A percentile compares a stretch with the other conserved stretches of the same genome.
Evolutionary conservation across 306 rosid species (phyloP).

Genomic region (Cyclanthera cordifolia): DNA sequence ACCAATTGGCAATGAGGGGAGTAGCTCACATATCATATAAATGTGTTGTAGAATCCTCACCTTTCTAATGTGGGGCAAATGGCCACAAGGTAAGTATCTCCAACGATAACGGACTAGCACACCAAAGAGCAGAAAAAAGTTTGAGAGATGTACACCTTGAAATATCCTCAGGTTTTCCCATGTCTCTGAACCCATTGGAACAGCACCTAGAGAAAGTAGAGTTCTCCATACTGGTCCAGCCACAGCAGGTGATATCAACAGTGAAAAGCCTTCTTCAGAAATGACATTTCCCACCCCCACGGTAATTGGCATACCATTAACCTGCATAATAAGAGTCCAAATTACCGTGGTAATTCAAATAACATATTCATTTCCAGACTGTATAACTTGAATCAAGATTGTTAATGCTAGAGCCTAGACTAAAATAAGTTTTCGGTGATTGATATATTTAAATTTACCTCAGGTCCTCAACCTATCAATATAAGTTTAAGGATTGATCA

Average conservation of each 20-base stretch:
- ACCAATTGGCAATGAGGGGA: too few relatives aligned
- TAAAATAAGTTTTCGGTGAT: neutral
- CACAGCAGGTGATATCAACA: slow-evolving; percentile 72
- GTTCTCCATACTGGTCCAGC: slow-evolving; percentile 77
- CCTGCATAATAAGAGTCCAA: slow-evolving; percentile 34
- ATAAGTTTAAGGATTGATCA: too few relatives aligned
- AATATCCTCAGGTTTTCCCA: slow-evolving; percentile 78
- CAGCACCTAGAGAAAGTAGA: slow-evolving; percentile 60
- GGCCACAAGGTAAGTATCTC: too few relatives aligned
- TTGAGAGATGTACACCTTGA: slow-evolving; percentile 34
- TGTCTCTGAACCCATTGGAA: slow-evolving; percentile 69
- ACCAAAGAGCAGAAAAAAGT: neutral
- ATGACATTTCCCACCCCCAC: slow-evolving; percentile 79
- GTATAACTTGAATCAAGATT: neutral
- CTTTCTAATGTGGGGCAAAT: too few relatives aligned
- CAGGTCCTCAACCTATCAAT: too few relatives aligned
- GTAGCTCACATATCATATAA: too few relatives aligned
- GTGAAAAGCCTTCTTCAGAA: slow-evolving; percentile 72
- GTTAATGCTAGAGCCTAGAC: neutral
- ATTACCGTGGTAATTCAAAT: neutral
- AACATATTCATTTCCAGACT: neutral
- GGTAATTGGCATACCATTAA: slow-evolving; percentile 65
- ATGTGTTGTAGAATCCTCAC: too few relatives aligned
- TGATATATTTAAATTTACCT: too few relatives aligned
- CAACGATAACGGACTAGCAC: neutral